These are phyloP conservation scores for Fusarium aywerte DNA, from an alignment of 2,329 filamentous ascomycete species.

Conservation along the genomic window DNA sequence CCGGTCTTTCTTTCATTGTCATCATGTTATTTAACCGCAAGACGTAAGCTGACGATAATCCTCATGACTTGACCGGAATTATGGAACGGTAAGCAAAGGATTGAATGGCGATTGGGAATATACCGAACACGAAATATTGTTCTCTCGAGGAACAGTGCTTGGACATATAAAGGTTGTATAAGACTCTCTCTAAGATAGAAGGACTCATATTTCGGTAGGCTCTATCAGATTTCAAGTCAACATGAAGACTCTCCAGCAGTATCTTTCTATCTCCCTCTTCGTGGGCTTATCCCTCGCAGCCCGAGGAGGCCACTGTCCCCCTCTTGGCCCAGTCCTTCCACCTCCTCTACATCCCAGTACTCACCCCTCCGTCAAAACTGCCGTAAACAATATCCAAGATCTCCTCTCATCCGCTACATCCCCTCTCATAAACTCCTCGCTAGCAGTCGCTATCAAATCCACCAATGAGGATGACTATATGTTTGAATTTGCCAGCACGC, in stretches of 20 bases:
- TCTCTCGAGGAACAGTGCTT: not conserved
- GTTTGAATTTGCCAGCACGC: conserved; percentile 18
- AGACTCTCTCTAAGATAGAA: accelerated
- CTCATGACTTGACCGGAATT: not conserved
- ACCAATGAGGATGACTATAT: conserved; percentile 11
- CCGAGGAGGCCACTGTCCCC: conserved; percentile 23
- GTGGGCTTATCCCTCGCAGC: not conserved
- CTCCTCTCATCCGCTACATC: not conserved
- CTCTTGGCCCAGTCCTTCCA: conserved; percentile 2
- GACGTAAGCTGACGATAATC: not conserved
- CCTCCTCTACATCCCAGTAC: not conserved
- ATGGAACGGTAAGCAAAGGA: not conserved
- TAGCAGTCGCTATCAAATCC: conserved; percentile 17
- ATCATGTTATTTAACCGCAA: not conserved
- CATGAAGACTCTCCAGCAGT: not conserved
- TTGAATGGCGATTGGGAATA: not conserved
- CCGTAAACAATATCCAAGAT: not conserved
- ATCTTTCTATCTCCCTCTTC: not conserved
- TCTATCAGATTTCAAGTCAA: accelerated
- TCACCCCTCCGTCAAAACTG: not conserved
- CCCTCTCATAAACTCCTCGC: not conserved
- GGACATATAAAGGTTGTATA: not conserved
- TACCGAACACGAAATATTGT: not conserved
- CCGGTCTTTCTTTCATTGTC: not conserved
- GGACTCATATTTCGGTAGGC: accelerated